Base-by-base conservation (phyloP, 805 yeast genomes). In the Yamadazyma sp. region DNA sequence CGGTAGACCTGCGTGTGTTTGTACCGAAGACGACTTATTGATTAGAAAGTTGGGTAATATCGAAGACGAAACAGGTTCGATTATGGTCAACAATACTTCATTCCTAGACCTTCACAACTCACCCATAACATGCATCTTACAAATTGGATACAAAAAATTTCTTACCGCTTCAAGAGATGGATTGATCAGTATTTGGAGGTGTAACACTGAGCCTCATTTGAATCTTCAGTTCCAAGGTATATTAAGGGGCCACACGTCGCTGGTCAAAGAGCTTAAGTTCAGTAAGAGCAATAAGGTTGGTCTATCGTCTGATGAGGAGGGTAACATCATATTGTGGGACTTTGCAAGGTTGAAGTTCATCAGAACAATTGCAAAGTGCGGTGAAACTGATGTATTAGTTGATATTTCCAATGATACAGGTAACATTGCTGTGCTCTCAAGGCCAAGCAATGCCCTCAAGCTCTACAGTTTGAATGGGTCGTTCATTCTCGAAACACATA, bases 261-360 rank as follows among this genome's bases (percentile, higher is more conserved):
- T 62, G 0, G 66, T 85, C 3, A 59, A 50, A 11, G 64, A 67
- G n/a, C 51, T 87, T 17, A 60, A 63, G 25, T 66, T 70, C 21
- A 73, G 81, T 17, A 60, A 70, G 6, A 73, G 77, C 28, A 82
- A 69, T 51, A 78, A 81, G 37, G 54, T 73, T 3, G 63, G 82
- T 7, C 43, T 82, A 9, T 74, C 82, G 42, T 55, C 77, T 16
- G 88, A 83, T 52, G 48, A 38, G 0, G 61, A 54, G 6, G 91
- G 95, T 1, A 55, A 55, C 2, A 75, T 79, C 2, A 69, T 70
- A 13, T 45, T 80, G 3, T 86, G 95, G 91, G 87, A 86, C 49
- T 47, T 78, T 26, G 69, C 78, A 2, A 54, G 80, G 20, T 67
- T 65, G 35, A 70, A 70, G 35, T 68, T 72, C 28, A 71, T 84